Conservation (phyloP, 208 protist genomes). For the Acanthamoeba triangularis region DNA sequence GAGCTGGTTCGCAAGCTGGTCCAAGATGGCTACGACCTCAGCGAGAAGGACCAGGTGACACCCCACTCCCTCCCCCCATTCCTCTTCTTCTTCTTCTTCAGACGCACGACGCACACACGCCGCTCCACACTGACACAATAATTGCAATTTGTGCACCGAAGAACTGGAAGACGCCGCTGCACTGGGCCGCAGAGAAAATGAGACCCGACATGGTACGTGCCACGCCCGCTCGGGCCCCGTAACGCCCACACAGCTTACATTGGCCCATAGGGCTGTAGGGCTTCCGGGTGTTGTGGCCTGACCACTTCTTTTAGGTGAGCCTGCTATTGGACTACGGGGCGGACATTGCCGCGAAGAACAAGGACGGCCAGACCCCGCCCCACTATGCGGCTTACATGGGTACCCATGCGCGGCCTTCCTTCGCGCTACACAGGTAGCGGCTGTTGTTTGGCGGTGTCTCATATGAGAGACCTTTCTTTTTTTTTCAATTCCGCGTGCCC, state of each 20-base stretch:
- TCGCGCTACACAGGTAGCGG: too few species aligned
- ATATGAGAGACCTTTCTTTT: too few species aligned
- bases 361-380: neutral
- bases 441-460: too few species aligned
- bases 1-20: neutral
- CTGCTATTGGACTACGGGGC: neutral
- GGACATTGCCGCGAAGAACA: neutral
- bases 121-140: neutral
- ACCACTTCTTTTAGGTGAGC: neutral
- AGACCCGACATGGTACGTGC: neutral
- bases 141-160: neutral
- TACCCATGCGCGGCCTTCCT: neutral
- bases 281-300: neutral
- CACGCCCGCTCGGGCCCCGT: neutral
- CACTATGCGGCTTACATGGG: slow-evolving; percentile 57
- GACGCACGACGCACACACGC: neutral
- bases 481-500: too few species aligned
- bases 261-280: too few species aligned
- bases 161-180: slow-evolving; percentile 15
- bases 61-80: neutral
- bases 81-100: neutral
- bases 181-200: slow-evolving; percentile 37
- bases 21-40: slow-evolving; percentile 22
- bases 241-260: too few species aligned
- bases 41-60: slow-evolving; percentile 33